These are phyloP conservation scores for Achlya hypogyna DNA, from an alignment of 352 stramenopile species.

Conservation along the genomic window DNA sequence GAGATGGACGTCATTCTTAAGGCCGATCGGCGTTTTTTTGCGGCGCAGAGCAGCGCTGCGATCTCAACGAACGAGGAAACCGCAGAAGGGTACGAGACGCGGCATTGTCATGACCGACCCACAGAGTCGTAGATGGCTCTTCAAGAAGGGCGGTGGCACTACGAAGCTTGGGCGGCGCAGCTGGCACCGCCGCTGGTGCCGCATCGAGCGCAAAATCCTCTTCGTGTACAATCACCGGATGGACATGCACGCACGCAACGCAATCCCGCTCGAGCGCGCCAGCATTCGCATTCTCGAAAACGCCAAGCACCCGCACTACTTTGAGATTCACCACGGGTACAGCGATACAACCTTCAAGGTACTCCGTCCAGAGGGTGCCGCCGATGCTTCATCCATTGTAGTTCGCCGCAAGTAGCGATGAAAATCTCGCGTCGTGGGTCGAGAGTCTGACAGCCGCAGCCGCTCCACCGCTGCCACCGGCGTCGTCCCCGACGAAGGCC, in stretches of 20 bases:
- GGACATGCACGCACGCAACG: conserved; percentile 45
- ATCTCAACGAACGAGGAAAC: conserved; percentile 9
- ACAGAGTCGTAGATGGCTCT: conserved; percentile 35
- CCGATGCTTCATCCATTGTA: background rate
- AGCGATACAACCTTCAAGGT: conserved; percentile 60
- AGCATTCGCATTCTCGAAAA: conserved; percentile 57
- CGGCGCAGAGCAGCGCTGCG: conserved; percentile 34
- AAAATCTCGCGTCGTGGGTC: conserved; percentile 56
- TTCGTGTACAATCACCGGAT: conserved; percentile 49
- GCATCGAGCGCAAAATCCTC: conserved; percentile 64
- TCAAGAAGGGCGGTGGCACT: conserved; percentile 76
- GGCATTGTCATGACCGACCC: background rate
- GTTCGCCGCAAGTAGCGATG: conserved; percentile 52
- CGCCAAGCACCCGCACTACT: conserved; percentile 65
- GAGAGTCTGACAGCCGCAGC: conserved; percentile 38
- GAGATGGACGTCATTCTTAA: conserved; percentile 68
- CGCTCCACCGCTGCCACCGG: conserved; percentile 36
- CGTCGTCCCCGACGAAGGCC: conserved; percentile 32
- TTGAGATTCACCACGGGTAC: conserved; percentile 64
- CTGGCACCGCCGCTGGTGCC: conserved; percentile 67
- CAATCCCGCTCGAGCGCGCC: conserved; percentile 54
- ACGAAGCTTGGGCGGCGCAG: conserved; percentile 63
- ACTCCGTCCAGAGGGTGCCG: background rate
- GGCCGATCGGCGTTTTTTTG: conserved; percentile 64
- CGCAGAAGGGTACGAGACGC: background rate